These are phyloP conservation scores for Pythium monospermum DNA, from an alignment of 352 stramenopile species.

Conservation along the genomic window DNA sequence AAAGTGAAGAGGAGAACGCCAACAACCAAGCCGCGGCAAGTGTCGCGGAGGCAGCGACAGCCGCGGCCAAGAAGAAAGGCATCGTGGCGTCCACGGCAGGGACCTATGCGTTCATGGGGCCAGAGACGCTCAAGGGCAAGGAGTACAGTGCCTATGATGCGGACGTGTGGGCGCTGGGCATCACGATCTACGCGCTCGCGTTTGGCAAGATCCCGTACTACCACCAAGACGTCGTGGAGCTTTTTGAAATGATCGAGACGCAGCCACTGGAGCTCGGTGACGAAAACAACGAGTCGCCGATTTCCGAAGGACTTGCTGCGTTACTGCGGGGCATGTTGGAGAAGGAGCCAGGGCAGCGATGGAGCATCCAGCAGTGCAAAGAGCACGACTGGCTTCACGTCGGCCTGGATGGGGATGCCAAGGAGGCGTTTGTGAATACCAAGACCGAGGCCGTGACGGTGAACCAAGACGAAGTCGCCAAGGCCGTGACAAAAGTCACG, in stretches of 20 bases:
- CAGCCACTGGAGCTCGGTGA: slow-evolving; percentile 31
- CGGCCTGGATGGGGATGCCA: slow-evolving; percentile 34
- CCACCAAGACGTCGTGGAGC: slow-evolving; percentile 65
- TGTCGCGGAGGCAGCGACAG: slow-evolving; percentile 3
- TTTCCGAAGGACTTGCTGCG: slow-evolving; percentile 34
- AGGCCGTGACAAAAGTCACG: slow-evolving; percentile 67
- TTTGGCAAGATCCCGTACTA: slow-evolving; percentile 85
- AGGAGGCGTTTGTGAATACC: slow-evolving; percentile 42
- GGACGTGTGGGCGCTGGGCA: slow-evolving; percentile 84
- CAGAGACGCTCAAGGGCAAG: slow-evolving; percentile 74
- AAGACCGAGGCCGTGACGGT: slow-evolving; percentile 52
- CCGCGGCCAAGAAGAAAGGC: slow-evolving; percentile 48
- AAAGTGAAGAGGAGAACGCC: slow-evolving; percentile 7
- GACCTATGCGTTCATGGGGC: slow-evolving; percentile 83
- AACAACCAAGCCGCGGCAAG: slow-evolving; percentile 18
- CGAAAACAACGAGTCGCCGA: slow-evolving; percentile 18
- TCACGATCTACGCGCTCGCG: slow-evolving; percentile 77
- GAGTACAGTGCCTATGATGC: slow-evolving; percentile 77
- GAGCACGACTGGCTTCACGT: slow-evolving; percentile 61
- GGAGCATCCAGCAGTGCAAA: slow-evolving; percentile 66
- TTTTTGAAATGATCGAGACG: slow-evolving; percentile 83
- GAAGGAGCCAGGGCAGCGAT: slow-evolving; percentile 69
- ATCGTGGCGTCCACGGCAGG: slow-evolving; percentile 75
- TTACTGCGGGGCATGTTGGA: slow-evolving; percentile 64
- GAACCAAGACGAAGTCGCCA: slow-evolving; percentile 50